Evolutionary conservation across 441 rosid species (phyloP), one percentile per base, ranked within the genome.

Genomic region (Daphne laureola): DNA sequence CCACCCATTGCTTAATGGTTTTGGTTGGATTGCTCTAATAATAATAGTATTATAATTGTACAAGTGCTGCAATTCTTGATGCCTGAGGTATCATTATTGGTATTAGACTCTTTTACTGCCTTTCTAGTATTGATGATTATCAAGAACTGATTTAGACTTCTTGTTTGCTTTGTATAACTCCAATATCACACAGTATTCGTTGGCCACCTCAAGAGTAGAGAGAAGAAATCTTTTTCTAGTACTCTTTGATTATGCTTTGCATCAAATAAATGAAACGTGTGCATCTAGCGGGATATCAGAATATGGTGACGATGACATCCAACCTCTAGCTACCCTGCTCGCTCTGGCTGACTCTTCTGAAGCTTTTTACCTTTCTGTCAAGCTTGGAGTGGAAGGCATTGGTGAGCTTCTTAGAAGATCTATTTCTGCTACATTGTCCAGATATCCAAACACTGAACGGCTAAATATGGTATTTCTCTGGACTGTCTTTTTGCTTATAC

Each of bases 341-440:
- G 73, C 84, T 77, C 84, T 83, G 63, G 97, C 90, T 38, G 87
- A 84, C 72, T 98, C 98, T 25, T 95, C 98, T 14, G 99, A 86
- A 78, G 99, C 98, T 53, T 87, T 84, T 78, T 86, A 78, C 73
- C 86, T 90, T 65, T 81, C 99, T 77, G 84, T 94, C 69, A 94
- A 82, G 80, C 90, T 87, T 58, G 99, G 99, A 49, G 77, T 88
- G 51, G 96, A 90, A 74, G 99, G 99, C 66, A 87, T 86, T 55
- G 98, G 89, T 43, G 98, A 86, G 75, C 86, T 94, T 69, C 66
- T 90, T 70, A 84, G 98, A 75, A 88, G 92, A 81, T 84, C 98
- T 66, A 69, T 94, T 69, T 77, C 90, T 53, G 72, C 80, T 63
- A 78, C 88, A 66, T 73, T 94, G 69, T 78, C 88, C 64, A 82